Percentiles rank a stretch among this genome's conserved stretches.
These are phyloP conservation scores for Aegilops umbellulata DNA, from an alignment of 176 grass and related monocot species.

Conservation along the genomic window DNA sequence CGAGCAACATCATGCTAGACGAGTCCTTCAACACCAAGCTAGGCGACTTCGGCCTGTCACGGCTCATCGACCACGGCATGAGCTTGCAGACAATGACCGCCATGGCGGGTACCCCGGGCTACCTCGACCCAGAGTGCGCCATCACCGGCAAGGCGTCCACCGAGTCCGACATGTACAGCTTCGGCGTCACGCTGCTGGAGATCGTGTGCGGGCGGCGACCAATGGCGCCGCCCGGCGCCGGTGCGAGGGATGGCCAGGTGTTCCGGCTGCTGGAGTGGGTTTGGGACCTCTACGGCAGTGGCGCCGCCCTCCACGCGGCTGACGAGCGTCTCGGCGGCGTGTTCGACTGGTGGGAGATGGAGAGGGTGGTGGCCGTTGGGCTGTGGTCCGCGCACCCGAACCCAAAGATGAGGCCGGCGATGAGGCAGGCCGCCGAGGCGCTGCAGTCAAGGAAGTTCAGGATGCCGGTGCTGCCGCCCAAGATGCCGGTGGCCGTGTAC, in stretches of 20 bases:
- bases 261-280: slow-evolving; percentile 20
- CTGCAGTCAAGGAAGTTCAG: neutral
- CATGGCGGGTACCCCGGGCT: neutral
- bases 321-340: neutral
- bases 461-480: slow-evolving; percentile 1
- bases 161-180: slow-evolving; percentile 38
- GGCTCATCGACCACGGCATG: slow-evolving; percentile 32
- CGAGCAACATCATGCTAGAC: neutral
- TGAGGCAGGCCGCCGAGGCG: neutral
- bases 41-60: slow-evolving; percentile 24
- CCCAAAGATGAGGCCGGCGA: neutral
- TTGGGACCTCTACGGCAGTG: neutral
- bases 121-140: slow-evolving; percentile 4
- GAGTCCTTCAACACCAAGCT: slow-evolving; percentile 17
- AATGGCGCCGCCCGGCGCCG: neutral
- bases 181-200: slow-evolving; percentile 31
- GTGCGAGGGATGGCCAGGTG: neutral
- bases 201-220: slow-evolving; percentile 17
- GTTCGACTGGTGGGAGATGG: neutral
- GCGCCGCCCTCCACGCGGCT: neutral
- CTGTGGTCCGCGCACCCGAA: slow-evolving; percentile 49
- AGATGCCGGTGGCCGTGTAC: slow-evolving; percentile 7
- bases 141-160: slow-evolving; percentile 14
- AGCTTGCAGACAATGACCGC: slow-evolving; percentile 31
- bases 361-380: neutral